Evolutionary conservation across 73 alveolate species (phyloP).

Genomic region (Vitrella brassicaformis): DNA sequence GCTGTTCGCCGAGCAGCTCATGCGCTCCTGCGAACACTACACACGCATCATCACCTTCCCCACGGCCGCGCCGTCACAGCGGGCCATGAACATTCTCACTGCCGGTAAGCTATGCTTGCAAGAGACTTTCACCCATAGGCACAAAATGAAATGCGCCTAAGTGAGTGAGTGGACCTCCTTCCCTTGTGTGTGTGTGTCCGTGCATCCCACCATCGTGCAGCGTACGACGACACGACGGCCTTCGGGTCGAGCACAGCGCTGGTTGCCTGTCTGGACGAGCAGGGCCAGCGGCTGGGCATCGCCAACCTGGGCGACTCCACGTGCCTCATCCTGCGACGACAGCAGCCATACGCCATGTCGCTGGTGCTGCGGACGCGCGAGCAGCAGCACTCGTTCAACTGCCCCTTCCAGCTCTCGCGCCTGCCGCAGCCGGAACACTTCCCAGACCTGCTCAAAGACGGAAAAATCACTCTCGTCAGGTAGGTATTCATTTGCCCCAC

Average conservation of each 20-base stretch:
- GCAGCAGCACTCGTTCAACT: slow-evolving; percentile 3
- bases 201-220: too few species aligned
- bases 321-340: background rate
- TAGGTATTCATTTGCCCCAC: too few species aligned
- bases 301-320: background rate
- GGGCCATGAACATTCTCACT: background rate
- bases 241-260: background rate
- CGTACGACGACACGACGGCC: background rate
- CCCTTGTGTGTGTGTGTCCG: too few species aligned
- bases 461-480: background rate
- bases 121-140: too few species aligned
- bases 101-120: too few species aligned
- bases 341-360: background rate
- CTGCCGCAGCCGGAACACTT: background rate
- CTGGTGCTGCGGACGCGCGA: background rate
- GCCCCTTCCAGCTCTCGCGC: slow-evolving; percentile 1
- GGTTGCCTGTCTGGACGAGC: background rate
- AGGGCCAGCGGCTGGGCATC: background rate
- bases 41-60: background rate
- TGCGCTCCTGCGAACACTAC: background rate
- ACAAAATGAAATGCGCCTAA: too few species aligned
- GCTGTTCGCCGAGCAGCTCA: slow-evolving; percentile 26
- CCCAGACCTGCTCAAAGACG: background rate
- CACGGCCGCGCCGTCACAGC: background rate
- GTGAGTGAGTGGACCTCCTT: too few species aligned